Conservation (phyloP, 176 grass and related monocot genomes). For the Aegilops tauschii region DNA sequence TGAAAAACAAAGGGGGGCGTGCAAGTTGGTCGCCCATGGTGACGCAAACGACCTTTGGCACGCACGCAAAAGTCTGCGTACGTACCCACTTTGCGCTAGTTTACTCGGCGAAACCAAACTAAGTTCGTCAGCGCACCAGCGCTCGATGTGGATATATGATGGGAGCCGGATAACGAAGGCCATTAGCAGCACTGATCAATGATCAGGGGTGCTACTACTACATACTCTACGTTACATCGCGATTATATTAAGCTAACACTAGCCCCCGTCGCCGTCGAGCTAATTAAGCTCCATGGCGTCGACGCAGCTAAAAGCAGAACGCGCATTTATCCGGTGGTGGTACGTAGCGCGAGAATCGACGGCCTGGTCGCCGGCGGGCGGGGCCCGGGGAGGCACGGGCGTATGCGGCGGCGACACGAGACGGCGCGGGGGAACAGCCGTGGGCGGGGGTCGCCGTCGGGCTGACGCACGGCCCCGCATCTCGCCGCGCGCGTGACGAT, state of each 20-base stretch:
- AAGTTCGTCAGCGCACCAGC: constrained; percentile 57
- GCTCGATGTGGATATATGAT: constrained; percentile 38
- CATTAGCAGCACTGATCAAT: constrained; percentile 25
- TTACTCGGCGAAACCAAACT: constrained; percentile 13
- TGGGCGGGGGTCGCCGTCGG: background rate
- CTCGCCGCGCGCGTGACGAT: constrained; percentile 41
- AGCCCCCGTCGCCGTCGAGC: background rate
- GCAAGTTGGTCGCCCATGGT: constrained; percentile 22
- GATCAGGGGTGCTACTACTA: background rate
- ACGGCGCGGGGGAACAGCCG: no score
- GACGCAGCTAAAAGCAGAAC: background rate
- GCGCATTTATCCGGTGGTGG: no score
- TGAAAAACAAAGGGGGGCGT: constrained; percentile 17
- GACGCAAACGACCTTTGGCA: constrained; percentile 56
- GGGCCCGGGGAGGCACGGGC: accelerated
- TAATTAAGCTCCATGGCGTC: background rate
- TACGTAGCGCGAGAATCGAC: background rate
- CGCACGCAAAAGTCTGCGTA: constrained; percentile 56
- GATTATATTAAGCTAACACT: background rate
- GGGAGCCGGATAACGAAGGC: constrained; percentile 25
- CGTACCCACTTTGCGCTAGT: constrained; percentile 29
- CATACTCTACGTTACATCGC: background rate
- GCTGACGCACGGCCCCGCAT: constrained; percentile 16
- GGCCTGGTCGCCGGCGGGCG: background rate
- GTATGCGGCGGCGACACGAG: background rate